Conservation (phyloP, 805 yeast genomes). For the Starmerella bombi region DNA sequence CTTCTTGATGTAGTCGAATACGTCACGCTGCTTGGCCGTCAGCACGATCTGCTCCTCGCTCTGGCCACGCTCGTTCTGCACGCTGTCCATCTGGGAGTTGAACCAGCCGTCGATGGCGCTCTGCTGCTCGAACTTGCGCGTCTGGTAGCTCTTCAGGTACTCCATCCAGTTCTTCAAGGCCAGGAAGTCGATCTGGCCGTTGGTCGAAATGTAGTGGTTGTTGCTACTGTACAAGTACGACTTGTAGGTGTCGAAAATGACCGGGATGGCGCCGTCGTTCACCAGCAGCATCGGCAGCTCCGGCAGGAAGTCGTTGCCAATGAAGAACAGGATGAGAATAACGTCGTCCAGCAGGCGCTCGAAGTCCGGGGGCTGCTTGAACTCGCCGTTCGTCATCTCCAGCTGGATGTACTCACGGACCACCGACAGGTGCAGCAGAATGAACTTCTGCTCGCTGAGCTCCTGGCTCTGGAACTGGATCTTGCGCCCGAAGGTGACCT, state of each 20-base stretch:
- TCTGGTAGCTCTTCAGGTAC: slow-evolving; percentile 63
- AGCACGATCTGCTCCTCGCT: slow-evolving; percentile 34
- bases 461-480: slow-evolving; percentile 29
- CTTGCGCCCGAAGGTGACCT: slow-evolving; percentile 69
- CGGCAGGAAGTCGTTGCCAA: slow-evolving; percentile 97
- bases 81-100: slow-evolving; percentile 56
- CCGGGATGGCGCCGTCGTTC: slow-evolving; percentile 94
- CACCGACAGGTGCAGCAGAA: slow-evolving; percentile 67
- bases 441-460: slow-evolving; percentile 69
- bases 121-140: slow-evolving; percentile 72
- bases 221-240: slow-evolving; percentile 43
- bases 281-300: slow-evolving; percentile 86
- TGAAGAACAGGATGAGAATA: slow-evolving; percentile 79
- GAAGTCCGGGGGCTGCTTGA: slow-evolving; percentile 65
- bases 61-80: slow-evolving; percentile 8
- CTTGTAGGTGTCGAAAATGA: slow-evolving; percentile 76
- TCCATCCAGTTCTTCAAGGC: slow-evolving; percentile 66
- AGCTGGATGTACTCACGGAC: slow-evolving; percentile 82
- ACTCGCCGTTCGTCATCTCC: slow-evolving; percentile 35
- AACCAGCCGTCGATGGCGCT: slow-evolving; percentile 81
- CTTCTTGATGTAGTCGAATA: slow-evolving; percentile 38
- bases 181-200: slow-evolving; percentile 65
- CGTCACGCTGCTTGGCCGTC: slow-evolving; percentile 47
- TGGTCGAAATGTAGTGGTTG: slow-evolving; percentile 75
- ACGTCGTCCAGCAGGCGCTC: slow-evolving; percentile 88